Evolutionary conservation across 345 rosid genomes (phyloP).

Genomic region (Murraya paniculata): DNA sequence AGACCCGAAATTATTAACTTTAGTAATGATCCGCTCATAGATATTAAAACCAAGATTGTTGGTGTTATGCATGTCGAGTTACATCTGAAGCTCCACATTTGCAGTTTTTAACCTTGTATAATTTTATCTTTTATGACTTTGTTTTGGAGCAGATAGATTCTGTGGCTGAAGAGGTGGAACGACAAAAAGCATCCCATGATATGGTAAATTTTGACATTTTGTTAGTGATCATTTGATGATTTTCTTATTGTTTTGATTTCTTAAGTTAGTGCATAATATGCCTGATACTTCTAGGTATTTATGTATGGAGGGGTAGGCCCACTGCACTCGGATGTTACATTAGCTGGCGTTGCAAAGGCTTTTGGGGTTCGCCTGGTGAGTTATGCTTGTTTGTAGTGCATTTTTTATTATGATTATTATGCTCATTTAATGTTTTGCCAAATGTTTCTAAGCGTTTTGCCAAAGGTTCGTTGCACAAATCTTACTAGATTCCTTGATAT

Average conservation of each 20-base stretch:
- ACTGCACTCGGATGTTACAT: constrained; percentile 87
- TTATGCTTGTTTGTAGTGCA: constrained; percentile 16
- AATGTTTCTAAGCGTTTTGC: not conserved
- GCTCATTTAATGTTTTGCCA: not conserved
- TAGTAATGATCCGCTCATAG: not conserved
- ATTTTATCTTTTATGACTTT: constrained; percentile 22
- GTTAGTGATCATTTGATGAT: constrained; percentile 11
- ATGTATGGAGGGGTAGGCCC: constrained; percentile 95
- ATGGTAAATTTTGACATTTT: constrained; percentile 48
- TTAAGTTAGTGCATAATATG: not conserved
- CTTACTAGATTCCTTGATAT: not conserved
- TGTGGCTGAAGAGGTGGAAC: constrained; percentile 96
- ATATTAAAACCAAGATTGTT: constrained; percentile 2
- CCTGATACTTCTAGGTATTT: constrained; percentile 55
- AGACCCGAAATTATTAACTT: constrained; percentile 3
- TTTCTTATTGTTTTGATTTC: not conserved
- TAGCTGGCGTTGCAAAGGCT: constrained; percentile 94
- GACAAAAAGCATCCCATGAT: constrained; percentile 60
- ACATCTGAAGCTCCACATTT: constrained; percentile 8
- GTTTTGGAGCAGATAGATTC: constrained; percentile 71
- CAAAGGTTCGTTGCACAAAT: not conserved
- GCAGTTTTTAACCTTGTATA: not conserved
- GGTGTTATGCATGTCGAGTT: not conserved
- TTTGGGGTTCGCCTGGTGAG: constrained; percentile 95
- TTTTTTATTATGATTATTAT: not conserved